Percentiles rank a stretch among this genome's conserved stretches.
These are phyloP conservation scores for Lichenothelia convexa DNA, from an alignment of 495 filamentous ascomycete genomes.

Conservation along the genomic window DNA sequence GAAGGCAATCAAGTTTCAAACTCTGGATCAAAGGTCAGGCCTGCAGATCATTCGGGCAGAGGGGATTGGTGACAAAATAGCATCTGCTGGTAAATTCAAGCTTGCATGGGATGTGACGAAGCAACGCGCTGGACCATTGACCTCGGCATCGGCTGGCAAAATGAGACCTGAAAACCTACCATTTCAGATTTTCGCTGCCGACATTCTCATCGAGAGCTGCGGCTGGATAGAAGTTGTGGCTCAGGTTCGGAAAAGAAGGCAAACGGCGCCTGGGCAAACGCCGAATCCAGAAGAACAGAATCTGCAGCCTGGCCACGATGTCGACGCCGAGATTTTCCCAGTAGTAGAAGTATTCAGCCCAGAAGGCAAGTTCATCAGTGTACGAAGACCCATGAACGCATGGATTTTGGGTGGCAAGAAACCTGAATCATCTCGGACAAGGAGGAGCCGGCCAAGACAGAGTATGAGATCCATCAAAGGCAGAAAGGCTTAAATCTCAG, in stretches of 20 bases:
- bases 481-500: too few species aligned
- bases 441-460: slow-evolving; percentile 22
- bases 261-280: slow-evolving; percentile 8
- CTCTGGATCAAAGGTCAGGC: slow-evolving; percentile 16
- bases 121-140: slow-evolving; percentile 43
- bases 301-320: neutral
- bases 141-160: slow-evolving; percentile 28
- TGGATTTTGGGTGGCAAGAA: slow-evolving; percentile 32
- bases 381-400: slow-evolving; percentile 53
- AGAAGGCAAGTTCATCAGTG: slow-evolving; percentile 55
- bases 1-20: slow-evolving; percentile 35
- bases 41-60: slow-evolving; percentile 20
- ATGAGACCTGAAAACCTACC: slow-evolving; percentile 41
- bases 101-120: slow-evolving; percentile 69
- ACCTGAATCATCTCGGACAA: slow-evolving; percentile 6
- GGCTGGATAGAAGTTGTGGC: slow-evolving; percentile 85
- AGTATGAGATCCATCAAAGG: slow-evolving; percentile 30
- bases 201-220: slow-evolving; percentile 76
- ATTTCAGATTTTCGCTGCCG: slow-evolving; percentile 57
- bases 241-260: slow-evolving; percentile 46
- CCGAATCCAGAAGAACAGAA: slow-evolving; percentile 4
- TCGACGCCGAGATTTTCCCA: slow-evolving; percentile 27
- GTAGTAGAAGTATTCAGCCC: slow-evolving; percentile 73
- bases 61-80: slow-evolving; percentile 35
- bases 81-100: slow-evolving; percentile 54